A percentile compares a stretch with the other conserved stretches of the same genome.
These are phyloP conservation scores for Chlamydomonas applanata DNA, from an alignment of 139 green algal species.

Conservation along the genomic window DNA sequence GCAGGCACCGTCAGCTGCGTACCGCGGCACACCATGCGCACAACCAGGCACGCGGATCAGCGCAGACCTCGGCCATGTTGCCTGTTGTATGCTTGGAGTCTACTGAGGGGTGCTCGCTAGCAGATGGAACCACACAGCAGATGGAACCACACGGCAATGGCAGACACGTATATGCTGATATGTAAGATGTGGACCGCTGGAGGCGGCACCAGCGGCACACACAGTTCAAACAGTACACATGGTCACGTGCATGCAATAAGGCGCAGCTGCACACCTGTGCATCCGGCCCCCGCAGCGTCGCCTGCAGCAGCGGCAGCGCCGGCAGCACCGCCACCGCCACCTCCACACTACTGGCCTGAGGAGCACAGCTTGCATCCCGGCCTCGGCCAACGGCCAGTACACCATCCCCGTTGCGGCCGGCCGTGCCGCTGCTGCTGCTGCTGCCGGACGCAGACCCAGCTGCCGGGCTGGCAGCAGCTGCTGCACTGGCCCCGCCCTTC, in stretches of 20 bases:
- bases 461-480: not conserved
- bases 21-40: not conserved
- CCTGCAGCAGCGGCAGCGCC: slow-evolving; percentile 30
- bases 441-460: not conserved
- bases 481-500: slow-evolving; percentile 5
- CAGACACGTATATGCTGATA: no score
- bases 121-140: no score
- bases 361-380: no score
- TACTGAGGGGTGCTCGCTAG: no score
- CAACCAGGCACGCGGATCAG: not conserved
- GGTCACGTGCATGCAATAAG: no score
- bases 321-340: slow-evolving; percentile 34
- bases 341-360: not conserved
- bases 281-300: not conserved
- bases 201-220: no score
- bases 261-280: not conserved
- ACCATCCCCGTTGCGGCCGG: not conserved
- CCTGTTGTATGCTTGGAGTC: no score
- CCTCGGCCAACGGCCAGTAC: not conserved
- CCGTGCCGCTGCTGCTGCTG: slow-evolving; percentile 2
- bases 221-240: no score
- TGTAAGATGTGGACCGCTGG: no score
- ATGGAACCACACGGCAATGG: no score
- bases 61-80: no score
- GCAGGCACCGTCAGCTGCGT: not conserved